Conservation (phyloP, 495 filamentous ascomycete genomes). For the Penicillium fimorum region DNA sequence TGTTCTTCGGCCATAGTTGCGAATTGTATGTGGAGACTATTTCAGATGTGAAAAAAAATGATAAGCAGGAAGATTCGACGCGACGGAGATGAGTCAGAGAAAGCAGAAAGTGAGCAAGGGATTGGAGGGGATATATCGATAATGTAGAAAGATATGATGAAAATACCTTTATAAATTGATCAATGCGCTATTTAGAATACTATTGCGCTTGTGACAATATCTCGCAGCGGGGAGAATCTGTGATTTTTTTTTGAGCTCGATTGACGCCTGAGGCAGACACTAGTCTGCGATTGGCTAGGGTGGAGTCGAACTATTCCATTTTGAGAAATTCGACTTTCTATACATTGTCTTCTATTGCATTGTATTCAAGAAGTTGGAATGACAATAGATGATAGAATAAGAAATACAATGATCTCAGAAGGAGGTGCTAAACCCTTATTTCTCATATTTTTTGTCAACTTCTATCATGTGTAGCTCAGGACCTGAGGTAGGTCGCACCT, state of each 20-base stretch:
- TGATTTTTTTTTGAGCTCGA: constrained; percentile 36
- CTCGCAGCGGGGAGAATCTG: constrained; percentile 31
- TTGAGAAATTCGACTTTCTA: not conserved
- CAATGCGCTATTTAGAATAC: constrained; percentile 3
- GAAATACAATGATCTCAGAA: not conserved
- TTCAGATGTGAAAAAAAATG: not conserved
- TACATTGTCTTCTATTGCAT: not conserved
- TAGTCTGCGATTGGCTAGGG: constrained; percentile 12
- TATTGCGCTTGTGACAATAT: constrained; percentile 16
- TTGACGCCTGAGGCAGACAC: constrained; percentile 29
- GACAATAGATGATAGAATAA: not conserved
- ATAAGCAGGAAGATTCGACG: constrained; percentile 6
- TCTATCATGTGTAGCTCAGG: too few relatives aligned
- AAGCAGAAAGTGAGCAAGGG: not conserved
- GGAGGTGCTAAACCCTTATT: not conserved
- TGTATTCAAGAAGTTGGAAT: not conserved
- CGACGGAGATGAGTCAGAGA: not conserved
- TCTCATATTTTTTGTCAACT: not conserved
- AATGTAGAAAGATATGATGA: not conserved
- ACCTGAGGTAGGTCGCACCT: not conserved
- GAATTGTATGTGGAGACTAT: constrained; percentile 8
- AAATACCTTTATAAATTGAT: constrained; percentile 2
- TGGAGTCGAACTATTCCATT: not conserved
- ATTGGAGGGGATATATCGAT: too few relatives aligned
- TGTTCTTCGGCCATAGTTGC: constrained; percentile 44